A percentile compares a stretch with the other conserved stretches of the same genome.
Evolutionary conservation across 179 eudicot species (phyloP).

Genomic region (Corrigiola litoralis): DNA sequence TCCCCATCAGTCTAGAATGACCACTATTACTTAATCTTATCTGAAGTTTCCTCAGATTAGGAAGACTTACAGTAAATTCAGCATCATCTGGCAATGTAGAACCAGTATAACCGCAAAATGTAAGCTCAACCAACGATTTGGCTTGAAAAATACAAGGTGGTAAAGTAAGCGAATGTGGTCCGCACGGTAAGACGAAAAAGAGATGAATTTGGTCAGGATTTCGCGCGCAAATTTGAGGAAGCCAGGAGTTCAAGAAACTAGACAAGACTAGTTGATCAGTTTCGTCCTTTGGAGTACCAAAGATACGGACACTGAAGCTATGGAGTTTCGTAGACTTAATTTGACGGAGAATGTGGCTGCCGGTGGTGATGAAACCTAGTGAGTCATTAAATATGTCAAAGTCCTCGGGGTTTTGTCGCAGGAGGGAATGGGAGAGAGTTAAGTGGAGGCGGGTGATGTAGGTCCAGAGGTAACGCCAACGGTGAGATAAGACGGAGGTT

Average conservation of each 20-base stretch:
- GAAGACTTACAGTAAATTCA: neutral
- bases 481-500: neutral
- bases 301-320: neutral
- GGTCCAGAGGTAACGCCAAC: slow-evolving; percentile 3
- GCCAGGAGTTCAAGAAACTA: neutral
- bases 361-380: neutral
- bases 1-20: neutral
- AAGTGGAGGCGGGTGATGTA: neutral
- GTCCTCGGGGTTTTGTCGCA: neutral
- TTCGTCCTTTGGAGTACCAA: neutral
- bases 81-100: neutral
- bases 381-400: too few species aligned
- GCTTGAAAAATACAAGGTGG: neutral
- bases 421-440: neutral
- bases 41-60: neutral
- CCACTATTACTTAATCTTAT: neutral
- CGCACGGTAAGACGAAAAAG: neutral
- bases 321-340: neutral
- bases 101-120: neutral
- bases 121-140: neutral
- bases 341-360: neutral
- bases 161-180: neutral
- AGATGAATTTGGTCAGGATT: neutral
- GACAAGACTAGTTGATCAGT: too few species aligned
- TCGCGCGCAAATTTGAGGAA: neutral